A percentile compares a stretch with the other conserved stretches of the same genome.
phyloP scores from a whole-genome alignment of 257 asterid genomes.

The Anisodus acutangulus region DNA sequence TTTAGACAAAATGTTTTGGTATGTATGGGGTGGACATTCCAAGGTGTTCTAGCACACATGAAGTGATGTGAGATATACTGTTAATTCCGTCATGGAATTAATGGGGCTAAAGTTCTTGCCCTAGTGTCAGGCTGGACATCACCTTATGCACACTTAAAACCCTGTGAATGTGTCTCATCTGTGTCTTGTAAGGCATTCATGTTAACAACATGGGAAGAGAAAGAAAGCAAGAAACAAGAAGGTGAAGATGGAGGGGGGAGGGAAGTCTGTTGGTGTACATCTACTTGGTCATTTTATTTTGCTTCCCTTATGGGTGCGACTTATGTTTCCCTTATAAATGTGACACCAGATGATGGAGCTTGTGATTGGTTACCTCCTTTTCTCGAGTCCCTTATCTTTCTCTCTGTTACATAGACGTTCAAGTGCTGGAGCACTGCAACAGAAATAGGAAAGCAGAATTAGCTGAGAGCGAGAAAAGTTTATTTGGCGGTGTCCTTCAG shows the following conservation, averaged over 20 bases:
- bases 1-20: background rate
- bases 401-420: background rate
- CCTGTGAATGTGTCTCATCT: background rate
- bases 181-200: background rate
- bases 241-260: slow-evolving; percentile 47
- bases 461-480: background rate
- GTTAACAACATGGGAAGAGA: slow-evolving; percentile 7
- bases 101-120: background rate
- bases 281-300: background rate
- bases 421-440: background rate
- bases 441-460: background rate
- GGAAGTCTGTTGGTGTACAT: slow-evolving; percentile 36
- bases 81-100: background rate
- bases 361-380: background rate
- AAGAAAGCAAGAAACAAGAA: slow-evolving; percentile 28
- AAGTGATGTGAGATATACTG: background rate
- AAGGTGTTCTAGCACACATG: background rate
- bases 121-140: background rate
- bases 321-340: background rate
- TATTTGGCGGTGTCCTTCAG: background rate
- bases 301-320: background rate
- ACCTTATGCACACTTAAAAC: background rate
- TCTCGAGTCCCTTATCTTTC: background rate
- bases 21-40: background rate
- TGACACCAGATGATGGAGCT: background rate